Conservation (phyloP, 2,329 filamentous ascomycete species). For the Talaromyces islandicus region DNA sequence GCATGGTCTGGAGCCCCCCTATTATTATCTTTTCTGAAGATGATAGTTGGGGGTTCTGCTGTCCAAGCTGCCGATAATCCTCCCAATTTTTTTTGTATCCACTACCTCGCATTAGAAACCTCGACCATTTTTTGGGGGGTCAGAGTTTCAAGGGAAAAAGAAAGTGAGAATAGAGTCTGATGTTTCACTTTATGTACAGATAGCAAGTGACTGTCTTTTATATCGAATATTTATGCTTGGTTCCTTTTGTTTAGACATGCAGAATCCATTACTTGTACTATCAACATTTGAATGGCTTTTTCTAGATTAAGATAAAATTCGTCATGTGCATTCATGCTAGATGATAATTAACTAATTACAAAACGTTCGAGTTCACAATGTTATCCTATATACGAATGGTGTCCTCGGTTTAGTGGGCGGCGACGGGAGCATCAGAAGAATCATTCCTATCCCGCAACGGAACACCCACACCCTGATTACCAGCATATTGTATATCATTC, state of each 20-base stretch:
- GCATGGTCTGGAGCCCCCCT: background rate
- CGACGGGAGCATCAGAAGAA: background rate
- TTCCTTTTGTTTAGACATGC: constrained; percentile 22
- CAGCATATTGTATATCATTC: background rate
- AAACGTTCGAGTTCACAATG: background rate
- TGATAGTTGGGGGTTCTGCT: background rate
- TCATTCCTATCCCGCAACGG: background rate
- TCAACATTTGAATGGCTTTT: background rate
- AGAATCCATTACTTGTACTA: background rate
- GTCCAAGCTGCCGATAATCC: background rate
- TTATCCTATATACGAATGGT: background rate
- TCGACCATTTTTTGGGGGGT: background rate
- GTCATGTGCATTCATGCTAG: background rate
- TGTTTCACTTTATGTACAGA: constrained; percentile 32
- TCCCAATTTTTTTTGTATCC: background rate
- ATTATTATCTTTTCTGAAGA: background rate
- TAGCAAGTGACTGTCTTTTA: constrained; percentile 27
- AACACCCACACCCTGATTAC: constrained; percentile 1
- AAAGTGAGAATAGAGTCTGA: constrained; percentile 12
- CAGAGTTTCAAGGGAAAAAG: background rate
- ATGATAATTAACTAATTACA: background rate
- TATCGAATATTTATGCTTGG: constrained; percentile 25
- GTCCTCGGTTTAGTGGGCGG: background rate
- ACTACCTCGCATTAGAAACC: constrained; percentile 6
- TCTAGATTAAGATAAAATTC: background rate